phyloP scores from a whole-genome alignment of 371 early-diverging fungal genomes.

The Mucor mucedo region DNA sequence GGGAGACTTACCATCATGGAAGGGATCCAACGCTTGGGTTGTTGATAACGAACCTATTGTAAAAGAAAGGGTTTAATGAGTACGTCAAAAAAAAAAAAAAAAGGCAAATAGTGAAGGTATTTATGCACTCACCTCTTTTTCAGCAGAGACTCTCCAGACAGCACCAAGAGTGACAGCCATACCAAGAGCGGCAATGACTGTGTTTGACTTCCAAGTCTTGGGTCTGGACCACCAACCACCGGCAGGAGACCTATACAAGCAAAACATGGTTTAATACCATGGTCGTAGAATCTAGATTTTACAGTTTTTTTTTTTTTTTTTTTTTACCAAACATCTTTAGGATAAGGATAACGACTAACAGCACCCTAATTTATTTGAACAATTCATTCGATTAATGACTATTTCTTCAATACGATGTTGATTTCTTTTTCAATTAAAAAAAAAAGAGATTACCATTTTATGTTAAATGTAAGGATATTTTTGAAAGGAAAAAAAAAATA shows the following conservation, averaged over 20 bases:
- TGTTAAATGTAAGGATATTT: conserved; percentile 7
- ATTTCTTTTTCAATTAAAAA: background rate
- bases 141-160: conserved; percentile 81
- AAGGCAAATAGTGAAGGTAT: background rate
- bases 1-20: conserved; percentile 69
- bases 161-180: conserved; percentile 66
- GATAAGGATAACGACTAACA: conserved; percentile 59
- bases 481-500: background rate
- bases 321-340: conserved; percentile 59
- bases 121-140: conserved; percentile 69
- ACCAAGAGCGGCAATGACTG: conserved; percentile 71
- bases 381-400: background rate
- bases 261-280: too few species aligned
- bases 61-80: background rate
- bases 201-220: conserved; percentile 82
- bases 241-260: conserved; percentile 64
- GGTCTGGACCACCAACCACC: conserved; percentile 94
- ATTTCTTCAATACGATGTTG: background rate
- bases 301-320: conserved; percentile 1
- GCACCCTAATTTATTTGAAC: conserved; percentile 27
- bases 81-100: background rate
- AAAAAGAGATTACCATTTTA: background rate
- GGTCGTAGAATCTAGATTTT: background rate
- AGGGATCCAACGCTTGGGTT: conserved; percentile 84
- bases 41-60: conserved; percentile 58